These are phyloP conservation scores for Alternaria triticimaculans DNA, from an alignment of 2,329 filamentous ascomycete genomes.

Conservation along the genomic window DNA sequence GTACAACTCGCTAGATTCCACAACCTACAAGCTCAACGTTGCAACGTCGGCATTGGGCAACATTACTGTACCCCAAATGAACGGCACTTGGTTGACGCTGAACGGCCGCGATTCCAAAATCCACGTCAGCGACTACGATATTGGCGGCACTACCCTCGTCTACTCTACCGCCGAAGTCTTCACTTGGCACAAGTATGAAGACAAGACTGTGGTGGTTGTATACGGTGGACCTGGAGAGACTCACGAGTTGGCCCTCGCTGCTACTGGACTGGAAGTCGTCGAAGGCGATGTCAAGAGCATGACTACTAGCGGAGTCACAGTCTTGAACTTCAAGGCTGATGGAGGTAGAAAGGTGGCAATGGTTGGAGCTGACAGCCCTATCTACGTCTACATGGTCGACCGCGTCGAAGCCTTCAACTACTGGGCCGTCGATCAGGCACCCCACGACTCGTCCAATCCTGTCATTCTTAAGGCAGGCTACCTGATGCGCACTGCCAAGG, in stretches of 20 bases:
- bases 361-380: constrained; percentile 48
- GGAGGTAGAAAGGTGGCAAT: constrained; percentile 60
- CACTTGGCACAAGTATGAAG: constrained; percentile 69
- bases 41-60: constrained; percentile 63
- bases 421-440: constrained; percentile 64
- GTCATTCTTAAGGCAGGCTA: constrained; percentile 71
- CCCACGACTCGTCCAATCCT: constrained; percentile 37
- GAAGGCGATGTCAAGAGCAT: constrained; percentile 53
- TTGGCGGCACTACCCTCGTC: constrained; percentile 65
- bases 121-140: constrained; percentile 70
- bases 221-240: constrained; percentile 68
- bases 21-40: constrained; percentile 69
- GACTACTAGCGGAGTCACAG: constrained; percentile 53
- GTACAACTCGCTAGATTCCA: constrained; percentile 65
- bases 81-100: constrained; percentile 61
- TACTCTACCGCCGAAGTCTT: constrained; percentile 74
- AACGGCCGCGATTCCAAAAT: constrained; percentile 71
- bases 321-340: constrained; percentile 64
- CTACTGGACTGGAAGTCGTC: constrained; percentile 44
- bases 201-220: constrained; percentile 66
- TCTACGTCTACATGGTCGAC: constrained; percentile 66
- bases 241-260: constrained; percentile 65
- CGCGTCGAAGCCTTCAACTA: constrained; percentile 72
- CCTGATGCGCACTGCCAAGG: constrained; percentile 65
- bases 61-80: constrained; percentile 65